Evolutionary conservation across 2,329 filamentous ascomycete species (phyloP), one percentile per base, ranked within the genome.

Genomic region (Corynespora cassiicola): DNA sequence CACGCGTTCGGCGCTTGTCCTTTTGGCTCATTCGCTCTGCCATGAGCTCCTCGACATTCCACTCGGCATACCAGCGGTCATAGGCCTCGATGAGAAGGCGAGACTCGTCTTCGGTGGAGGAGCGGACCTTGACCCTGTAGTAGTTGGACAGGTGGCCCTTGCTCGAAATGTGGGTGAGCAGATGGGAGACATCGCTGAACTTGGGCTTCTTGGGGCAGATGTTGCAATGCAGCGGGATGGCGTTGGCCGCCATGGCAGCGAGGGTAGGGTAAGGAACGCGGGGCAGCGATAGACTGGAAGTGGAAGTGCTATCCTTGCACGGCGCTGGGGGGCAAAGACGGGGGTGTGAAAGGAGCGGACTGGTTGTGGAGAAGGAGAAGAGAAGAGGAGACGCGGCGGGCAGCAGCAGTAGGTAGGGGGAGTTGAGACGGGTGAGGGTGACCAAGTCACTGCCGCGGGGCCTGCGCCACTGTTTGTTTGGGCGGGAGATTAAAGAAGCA

Each of bases 131-230:
- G 35, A 90, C 78, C 59, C 89, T 90, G 73, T 91, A 95, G 58
- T 88, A 84, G 63, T 89, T 81, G 43, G 90, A 85, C 21, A 96
- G 75, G 65, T 97, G 92, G n/a, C 87, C 87, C 65, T 96, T 96
- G 50, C 91, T 96, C 43, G 87, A 84, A 47, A 96, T 82, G 63
- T 97, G 92, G 9, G 92, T 97, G 61, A 97, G 81, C 23, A 96
- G 76, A 68, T 96, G 92, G 21, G 91, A 96, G 28, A 90, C 77
- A 68, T 97, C 92, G 39, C 90, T 95, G 71, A 96, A 96, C 19
- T 72, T 80, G 24, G 89, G 88, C 45, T 79, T 80, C 52, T 86
- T 88, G 22, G 87, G 86, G 65, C 92, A 97, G 53, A 96, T 85
- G 59, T 78, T 84, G 80, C 92, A 97, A 54, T 82, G 73, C 31